Evolutionary conservation across 1,139 yeast species (phyloP), one percentile per base, ranked within the genome.

Genomic region (Schizosaccharomyces versatilis): DNA sequence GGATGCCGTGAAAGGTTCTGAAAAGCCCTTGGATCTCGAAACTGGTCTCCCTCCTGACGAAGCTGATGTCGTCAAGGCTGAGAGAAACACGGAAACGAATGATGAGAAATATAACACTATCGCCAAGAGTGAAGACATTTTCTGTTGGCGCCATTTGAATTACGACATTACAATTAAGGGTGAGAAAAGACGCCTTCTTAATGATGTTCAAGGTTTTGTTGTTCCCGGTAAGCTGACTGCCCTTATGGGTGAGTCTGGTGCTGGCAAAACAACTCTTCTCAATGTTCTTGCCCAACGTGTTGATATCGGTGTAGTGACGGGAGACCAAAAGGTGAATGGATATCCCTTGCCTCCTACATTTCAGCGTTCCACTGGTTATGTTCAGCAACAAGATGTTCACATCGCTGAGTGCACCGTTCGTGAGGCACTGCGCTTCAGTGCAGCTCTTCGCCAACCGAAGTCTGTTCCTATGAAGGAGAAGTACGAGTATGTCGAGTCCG

Each of bases 221-320:
- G 79, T 80, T 64, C 93, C 93, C 7, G 82, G 83, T 60, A 78
- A 82, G n/a, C 68, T 81, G 62, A 81, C 86, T 47, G 90, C 90
- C 6, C 69, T 81, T 48, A 81, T 82, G 93, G 93, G 94, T 61
- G 82, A 86, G 15, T 81, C 93, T 24, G 88, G 90, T 68, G 88
- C 93, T 55, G 90, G 93, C 71, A 82, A 82, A 64, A 82, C 93
- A 12, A 81, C 93, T 0, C 64, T 79, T 54, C 71, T 81, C 60
- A 83, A 83, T 68, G 80, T 81, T 60, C 71, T 82, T 60, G 84
- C 90, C 38, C 80, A 80, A 61, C 78, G 94, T 68, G 81, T 81
- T 42, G 81, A 86, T 24, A 75, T 77, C 72, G 93, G 93, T 68
- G 80, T 79, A 52, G 81, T 82, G 53, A 75, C 85, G 49, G 93